Conservation (phyloP, 345 rosid genomes). For the Melastoma malabathricum region DNA sequence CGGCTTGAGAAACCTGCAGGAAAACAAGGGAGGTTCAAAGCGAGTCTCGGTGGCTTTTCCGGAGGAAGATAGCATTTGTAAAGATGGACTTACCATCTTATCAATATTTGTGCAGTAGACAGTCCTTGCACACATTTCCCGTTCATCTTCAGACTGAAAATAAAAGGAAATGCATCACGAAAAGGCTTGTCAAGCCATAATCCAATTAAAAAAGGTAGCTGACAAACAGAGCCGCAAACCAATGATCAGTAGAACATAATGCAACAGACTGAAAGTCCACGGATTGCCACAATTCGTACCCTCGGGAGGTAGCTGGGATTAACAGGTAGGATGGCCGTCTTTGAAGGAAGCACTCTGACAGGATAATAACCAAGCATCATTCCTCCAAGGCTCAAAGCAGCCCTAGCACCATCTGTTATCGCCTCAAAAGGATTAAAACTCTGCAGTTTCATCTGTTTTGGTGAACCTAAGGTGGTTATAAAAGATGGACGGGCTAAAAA, state of each 20-base stretch:
- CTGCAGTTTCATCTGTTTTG: too few species aligned
- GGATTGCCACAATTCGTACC: conserved; percentile 27
- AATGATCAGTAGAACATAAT: conserved; percentile 4
- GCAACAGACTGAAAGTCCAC: conserved; percentile 1
- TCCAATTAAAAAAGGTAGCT: background rate
- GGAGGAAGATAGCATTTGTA: too few species aligned
- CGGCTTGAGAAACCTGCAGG: conserved; percentile 63
- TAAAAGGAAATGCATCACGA: conserved; percentile 3
- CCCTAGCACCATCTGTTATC: conserved; percentile 56
- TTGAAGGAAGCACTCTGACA: conserved; percentile 78
- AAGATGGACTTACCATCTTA: conserved; percentile 44
- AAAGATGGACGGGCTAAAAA: background rate
- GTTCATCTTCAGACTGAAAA: conserved; percentile 87
- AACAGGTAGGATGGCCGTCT: conserved; percentile 93
- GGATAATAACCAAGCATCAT: conserved; percentile 85
- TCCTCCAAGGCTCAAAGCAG: conserved; percentile 67
- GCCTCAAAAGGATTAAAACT: background rate
- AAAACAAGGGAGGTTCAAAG: too few species aligned
- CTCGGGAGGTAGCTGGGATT: conserved; percentile 86
- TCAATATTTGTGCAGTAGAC: conserved; percentile 89
- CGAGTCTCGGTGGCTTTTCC: too few species aligned
- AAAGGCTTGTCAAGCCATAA: background rate
- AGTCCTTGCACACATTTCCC: conserved; percentile 88
- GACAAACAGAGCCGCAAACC: conserved; percentile 2
- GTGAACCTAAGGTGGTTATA: too few species aligned